Evolutionary conservation across 371 early-diverging fungal genomes (phyloP).

Genomic region (Rhizopus microsporus): DNA sequence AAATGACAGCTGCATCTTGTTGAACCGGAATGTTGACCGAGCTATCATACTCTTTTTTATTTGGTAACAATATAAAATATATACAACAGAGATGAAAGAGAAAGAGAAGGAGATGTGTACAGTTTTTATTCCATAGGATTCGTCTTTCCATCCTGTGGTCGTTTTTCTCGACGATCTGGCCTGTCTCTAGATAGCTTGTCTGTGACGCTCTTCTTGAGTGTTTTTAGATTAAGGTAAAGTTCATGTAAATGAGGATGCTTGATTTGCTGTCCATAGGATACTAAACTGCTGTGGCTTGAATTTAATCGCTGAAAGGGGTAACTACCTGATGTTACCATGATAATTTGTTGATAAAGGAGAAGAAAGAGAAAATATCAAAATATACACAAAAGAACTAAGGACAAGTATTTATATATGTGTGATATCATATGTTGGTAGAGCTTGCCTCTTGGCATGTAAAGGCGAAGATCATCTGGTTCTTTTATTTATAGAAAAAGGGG

Average conservation of each 20-base stretch:
- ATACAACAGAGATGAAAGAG: no score
- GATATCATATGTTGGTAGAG: background rate
- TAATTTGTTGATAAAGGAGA: background rate
- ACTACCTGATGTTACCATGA: constrained; percentile 11
- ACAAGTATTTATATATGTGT: background rate
- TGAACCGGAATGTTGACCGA: no score
- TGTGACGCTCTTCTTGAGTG: background rate
- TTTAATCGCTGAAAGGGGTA: constrained; percentile 12
- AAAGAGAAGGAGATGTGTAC: background rate
- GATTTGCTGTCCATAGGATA: background rate
- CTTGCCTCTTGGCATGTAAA: background rate
- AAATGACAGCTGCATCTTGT: no score
- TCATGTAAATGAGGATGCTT: constrained; percentile 2
- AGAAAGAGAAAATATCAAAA: background rate
- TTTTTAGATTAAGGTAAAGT: background rate
- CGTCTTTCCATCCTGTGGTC: constrained; percentile 39
- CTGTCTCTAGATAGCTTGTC: constrained; percentile 3
- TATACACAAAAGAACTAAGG: background rate
- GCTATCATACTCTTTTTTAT: no score
- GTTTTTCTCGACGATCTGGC: constrained; percentile 23
- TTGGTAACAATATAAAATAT: no score
- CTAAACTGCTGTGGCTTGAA: constrained; percentile 7
- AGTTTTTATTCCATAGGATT: constrained; percentile 30
- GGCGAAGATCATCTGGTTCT: constrained; percentile 4
- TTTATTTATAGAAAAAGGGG: no score